phyloP scores from a whole-genome alignment of 2,329 filamentous ascomycete genomes.

The Exophiala sp. region DNA sequence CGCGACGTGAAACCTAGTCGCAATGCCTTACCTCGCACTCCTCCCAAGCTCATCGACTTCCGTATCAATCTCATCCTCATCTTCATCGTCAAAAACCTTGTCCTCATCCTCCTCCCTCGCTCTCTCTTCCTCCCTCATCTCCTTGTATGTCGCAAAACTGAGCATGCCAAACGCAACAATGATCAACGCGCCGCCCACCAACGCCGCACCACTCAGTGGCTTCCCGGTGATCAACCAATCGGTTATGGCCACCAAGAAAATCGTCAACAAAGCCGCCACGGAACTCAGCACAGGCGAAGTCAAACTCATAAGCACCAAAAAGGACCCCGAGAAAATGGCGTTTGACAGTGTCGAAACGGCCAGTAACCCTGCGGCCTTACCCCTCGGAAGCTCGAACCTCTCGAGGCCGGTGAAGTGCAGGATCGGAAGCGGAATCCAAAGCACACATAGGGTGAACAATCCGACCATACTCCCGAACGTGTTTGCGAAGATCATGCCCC shows the following conservation, averaged over 20 bases:
- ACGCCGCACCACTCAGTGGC: slow-evolving; percentile 68
- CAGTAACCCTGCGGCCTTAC: slow-evolving; percentile 75
- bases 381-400: slow-evolving; percentile 74
- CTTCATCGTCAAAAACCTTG: slow-evolving; percentile 41
- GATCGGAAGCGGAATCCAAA: slow-evolving; percentile 89
- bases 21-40: neutral
- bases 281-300: slow-evolving; percentile 90
- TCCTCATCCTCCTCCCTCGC: slow-evolving; percentile 49
- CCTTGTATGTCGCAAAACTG: slow-evolving; percentile 86
- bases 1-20: neutral
- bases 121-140: slow-evolving; percentile 80
- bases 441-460: slow-evolving; percentile 74
- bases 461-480: slow-evolving; percentile 87
- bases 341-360: slow-evolving; percentile 79
- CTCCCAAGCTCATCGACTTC: neutral
- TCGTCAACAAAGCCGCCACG: slow-evolving; percentile 89
- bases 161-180: slow-evolving; percentile 82
- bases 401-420: slow-evolving; percentile 77
- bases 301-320: slow-evolving; percentile 86
- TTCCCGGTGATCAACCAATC: slow-evolving; percentile 84
- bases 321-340: slow-evolving; percentile 86
- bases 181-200: slow-evolving; percentile 81
- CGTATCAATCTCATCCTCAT: slow-evolving; percentile 10
- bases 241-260: slow-evolving; percentile 90
- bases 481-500: slow-evolving; percentile 95